Evolutionary conservation across 768 basidiomycete genomes (phyloP).

Genomic region (Lanmaoa rubissima): DNA sequence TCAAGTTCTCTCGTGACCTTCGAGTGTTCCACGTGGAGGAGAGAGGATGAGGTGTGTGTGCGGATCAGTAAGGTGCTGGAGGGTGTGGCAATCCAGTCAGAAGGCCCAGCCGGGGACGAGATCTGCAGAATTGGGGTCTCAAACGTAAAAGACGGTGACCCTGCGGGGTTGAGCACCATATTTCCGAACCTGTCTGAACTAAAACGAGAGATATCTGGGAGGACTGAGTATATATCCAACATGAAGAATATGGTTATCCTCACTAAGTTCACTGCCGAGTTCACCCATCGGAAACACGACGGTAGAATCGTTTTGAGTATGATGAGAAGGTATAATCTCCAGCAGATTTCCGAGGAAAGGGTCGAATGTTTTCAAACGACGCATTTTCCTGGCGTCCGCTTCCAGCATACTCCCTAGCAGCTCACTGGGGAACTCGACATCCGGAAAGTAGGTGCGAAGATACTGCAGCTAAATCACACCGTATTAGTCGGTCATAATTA

Average conservation of each 20-base stretch:
- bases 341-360: constrained; percentile 57
- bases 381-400: constrained; percentile 39
- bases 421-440: constrained; percentile 70
- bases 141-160: constrained; percentile 45
- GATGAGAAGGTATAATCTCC: constrained; percentile 36
- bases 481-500: neutral
- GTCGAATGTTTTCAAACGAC: constrained; percentile 47
- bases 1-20: constrained; percentile 35
- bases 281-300: constrained; percentile 67
- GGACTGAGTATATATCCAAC: constrained; percentile 1
- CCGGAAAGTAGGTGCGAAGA: constrained; percentile 67
- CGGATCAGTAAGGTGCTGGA: constrained; percentile 38
- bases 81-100: constrained; percentile 11
- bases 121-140: constrained; percentile 72
- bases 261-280: constrained; percentile 58
- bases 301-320: constrained; percentile 29
- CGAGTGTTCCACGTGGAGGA: constrained; percentile 34
- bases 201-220: constrained; percentile 51
- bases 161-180: constrained; percentile 34
- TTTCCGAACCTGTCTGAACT: constrained; percentile 15
- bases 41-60: constrained; percentile 43
- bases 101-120: constrained; percentile 30
- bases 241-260: constrained; percentile 19
- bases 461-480: constrained; percentile 56
- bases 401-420: constrained; percentile 57